Evolutionary conservation across 306 rosid species (phyloP).

Genomic region (Acacia confusa): DNA sequence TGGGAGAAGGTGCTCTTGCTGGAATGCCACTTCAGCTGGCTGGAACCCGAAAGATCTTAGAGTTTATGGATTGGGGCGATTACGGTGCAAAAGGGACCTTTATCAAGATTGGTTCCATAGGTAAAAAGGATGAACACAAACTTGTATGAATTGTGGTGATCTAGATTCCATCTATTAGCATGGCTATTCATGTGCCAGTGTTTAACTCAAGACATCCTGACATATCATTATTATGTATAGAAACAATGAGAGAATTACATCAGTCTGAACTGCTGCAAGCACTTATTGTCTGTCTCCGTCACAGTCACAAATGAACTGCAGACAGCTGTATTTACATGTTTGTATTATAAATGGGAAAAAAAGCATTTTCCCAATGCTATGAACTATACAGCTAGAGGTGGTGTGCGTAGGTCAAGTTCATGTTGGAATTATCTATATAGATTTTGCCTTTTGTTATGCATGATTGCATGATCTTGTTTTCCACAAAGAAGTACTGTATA

Average conservation of each 20-base stretch:
- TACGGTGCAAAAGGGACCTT: conserved; percentile 85
- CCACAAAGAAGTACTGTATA: conserved; percentile 19
- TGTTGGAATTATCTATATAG: conserved; percentile 11
- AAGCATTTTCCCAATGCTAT: not conserved
- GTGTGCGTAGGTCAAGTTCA: conserved; percentile 9
- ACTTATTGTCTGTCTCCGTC: not conserved
- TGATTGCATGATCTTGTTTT: conserved; percentile 11
- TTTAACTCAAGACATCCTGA: not conserved
- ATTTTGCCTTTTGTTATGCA: conserved; percentile 5
- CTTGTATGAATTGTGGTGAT: conserved; percentile 23
- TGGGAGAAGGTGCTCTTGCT: conserved; percentile 97
- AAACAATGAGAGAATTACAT: conserved; percentile 17
- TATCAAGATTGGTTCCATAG: conserved; percentile 87
- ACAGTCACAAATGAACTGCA: conserved; percentile 9
- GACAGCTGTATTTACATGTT: not conserved
- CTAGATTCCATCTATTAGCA: conserved; percentile 24
- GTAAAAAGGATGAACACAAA: conserved; percentile 43
- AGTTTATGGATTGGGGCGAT: conserved; percentile 99
- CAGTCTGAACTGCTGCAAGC: conserved; percentile 18
- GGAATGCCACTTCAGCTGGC: conserved; percentile 99
- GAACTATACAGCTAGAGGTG: conserved; percentile 1
- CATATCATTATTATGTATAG: conserved; percentile 3
- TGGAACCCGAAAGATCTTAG: conserved; percentile 81
- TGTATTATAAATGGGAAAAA: not conserved
- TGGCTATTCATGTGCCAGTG: conserved; percentile 7